Evolutionary conservation across 768 basidiomycete species (phyloP), one percentile per base, ranked within the genome.

Genomic region (Ramaria rubella): DNA sequence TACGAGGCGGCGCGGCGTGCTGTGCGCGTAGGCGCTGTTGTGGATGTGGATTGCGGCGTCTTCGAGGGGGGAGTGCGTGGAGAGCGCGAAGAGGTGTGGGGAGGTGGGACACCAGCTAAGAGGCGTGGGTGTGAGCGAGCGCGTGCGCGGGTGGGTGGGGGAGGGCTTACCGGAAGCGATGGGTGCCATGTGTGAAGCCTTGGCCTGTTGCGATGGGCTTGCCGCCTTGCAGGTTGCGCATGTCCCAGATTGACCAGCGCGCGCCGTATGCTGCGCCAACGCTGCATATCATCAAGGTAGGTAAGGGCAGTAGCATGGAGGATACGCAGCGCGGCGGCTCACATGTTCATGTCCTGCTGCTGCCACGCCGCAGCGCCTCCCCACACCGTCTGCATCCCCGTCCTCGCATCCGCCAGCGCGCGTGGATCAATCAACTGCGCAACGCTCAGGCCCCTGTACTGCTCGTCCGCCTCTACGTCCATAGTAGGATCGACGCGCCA

Each of bases 201-300:
- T 72, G 70, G 2, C 85, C 85, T 4, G 77, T 76, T n/a, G 78
- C 70, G 60, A 72, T 70, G 1, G 90, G 90, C 60, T 86, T 83
- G 6, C 90, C 90, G 30, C 90, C 90, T 43, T 80, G 77, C 33
- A 90, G 70, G 62, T 79, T 80, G 12, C 81, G 77, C 52, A 87
- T 75, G 65, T 92, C 85, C 90, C 90, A 92, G 19, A 92, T 66
- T 15, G 81, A 77, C 65, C 87, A 90, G 51, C 74, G 76, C n/a
- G 81, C 73, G 8, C 86, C 86, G 65, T 83, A 90, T 21, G 81
- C 80, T 29, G 84, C 85, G 38, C 90, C 90, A 44, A 92, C 77
- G 52, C 90, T 91, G 58, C 29, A 55, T 49, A 34, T 40, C 43
- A 48, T 45, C 54, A 55, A 57, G 31, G 12, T 29, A 52, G 36